phyloP scores from a whole-genome alignment of 306 rosid species.

The Medicago arabica region DNA sequence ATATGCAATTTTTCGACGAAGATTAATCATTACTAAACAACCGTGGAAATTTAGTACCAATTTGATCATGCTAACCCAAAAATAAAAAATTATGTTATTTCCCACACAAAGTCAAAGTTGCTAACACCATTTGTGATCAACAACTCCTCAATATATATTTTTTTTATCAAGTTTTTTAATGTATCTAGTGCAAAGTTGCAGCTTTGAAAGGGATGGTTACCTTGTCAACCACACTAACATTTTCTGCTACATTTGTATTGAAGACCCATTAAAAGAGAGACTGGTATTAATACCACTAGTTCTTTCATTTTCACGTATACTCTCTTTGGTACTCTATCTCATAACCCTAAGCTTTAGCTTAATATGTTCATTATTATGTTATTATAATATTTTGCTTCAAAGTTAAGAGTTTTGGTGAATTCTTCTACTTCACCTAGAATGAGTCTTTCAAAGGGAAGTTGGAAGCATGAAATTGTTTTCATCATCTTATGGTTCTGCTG shows the following conservation, averaged over 20 bases:
- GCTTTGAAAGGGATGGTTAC: constrained; percentile 19
- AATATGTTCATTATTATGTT: background rate
- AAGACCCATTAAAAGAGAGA: background rate
- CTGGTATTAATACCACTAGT: background rate
- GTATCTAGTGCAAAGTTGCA: background rate
- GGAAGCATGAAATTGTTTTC: constrained; percentile 43
- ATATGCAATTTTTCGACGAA: too few species aligned
- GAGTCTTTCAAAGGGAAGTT: constrained; percentile 57
- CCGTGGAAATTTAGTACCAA: too few species aligned
- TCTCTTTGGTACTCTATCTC: too few species aligned
- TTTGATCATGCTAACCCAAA: too few species aligned
- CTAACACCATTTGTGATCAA: background rate
- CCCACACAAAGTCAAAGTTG: background rate
- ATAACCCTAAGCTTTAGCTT: background rate
- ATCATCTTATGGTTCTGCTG: constrained; percentile 55
- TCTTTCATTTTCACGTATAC: background rate
- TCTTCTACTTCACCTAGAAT: constrained; percentile 45
- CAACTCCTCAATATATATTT: background rate
- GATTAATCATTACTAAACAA: too few species aligned
- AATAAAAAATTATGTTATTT: background rate
- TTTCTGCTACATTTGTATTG: background rate
- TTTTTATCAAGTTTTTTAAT: background rate
- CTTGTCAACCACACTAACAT: background rate
- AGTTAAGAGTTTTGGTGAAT: constrained; percentile 21
- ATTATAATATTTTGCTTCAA: background rate